phyloP scores from a whole-genome alignment of 768 basidiomycete species.

The Lactifluus rugatus region DNA sequence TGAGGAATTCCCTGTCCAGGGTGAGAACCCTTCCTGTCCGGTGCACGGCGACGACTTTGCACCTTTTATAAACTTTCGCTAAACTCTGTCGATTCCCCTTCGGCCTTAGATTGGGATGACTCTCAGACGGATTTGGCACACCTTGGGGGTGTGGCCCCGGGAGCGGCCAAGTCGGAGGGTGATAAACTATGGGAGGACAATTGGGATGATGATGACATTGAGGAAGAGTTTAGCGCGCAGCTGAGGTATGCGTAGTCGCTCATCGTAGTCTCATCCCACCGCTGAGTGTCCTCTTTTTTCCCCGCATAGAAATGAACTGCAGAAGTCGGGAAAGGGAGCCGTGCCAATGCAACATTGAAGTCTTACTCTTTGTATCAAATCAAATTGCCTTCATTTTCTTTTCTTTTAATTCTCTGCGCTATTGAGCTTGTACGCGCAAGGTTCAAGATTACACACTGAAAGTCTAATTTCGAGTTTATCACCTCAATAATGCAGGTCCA shows the following conservation, averaged over 20 bases:
- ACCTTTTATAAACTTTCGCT: background rate
- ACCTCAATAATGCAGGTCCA: background rate
- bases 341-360: constrained; percentile 23
- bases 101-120: constrained; percentile 70
- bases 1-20: constrained; percentile 83
- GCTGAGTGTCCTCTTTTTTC: background rate
- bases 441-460: background rate
- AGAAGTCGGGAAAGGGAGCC: constrained; percentile 43
- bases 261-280: background rate
- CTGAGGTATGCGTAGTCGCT: constrained; percentile 57
- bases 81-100: background rate
- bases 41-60: background rate
- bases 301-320: constrained; percentile 49
- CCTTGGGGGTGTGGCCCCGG: constrained; percentile 61
- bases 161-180: constrained; percentile 67
- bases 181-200: constrained; percentile 99
- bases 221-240: constrained; percentile 94
- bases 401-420: background rate
- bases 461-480: background rate
- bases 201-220: constrained; percentile 99
- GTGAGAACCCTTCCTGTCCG: constrained; percentile 29
- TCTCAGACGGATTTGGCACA: constrained; percentile 75
- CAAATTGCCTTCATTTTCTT: background rate
- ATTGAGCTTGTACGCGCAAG: background rate
- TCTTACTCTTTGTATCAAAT: background rate